Evolutionary conservation across 805 yeast genomes (phyloP).

Genomic region (Candida corydali): DNA sequence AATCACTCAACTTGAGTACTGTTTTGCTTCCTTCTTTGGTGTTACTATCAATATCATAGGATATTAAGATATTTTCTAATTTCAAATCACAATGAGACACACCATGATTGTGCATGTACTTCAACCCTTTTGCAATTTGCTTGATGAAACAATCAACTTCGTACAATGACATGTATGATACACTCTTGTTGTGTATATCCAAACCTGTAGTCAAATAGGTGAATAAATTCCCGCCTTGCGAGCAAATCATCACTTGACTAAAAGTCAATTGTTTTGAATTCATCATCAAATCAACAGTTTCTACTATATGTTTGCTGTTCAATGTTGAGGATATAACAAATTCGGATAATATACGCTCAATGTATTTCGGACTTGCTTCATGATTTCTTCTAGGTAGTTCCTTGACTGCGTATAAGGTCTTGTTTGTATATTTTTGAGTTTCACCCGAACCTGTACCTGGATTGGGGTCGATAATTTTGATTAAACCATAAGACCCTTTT

Average conservation of each 20-base stretch:
- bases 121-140: slow-evolving; percentile 76
- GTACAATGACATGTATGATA: slow-evolving; percentile 20
- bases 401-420: slow-evolving; percentile 27
- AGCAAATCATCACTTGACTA: slow-evolving; percentile 37
- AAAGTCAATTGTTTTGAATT: slow-evolving; percentile 18
- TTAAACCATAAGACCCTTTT: slow-evolving; percentile 35
- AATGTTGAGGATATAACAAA: slow-evolving; percentile 81
- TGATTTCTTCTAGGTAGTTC: slow-evolving; percentile 22
- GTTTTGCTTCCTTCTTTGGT: slow-evolving; percentile 11
- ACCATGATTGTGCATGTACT: slow-evolving; percentile 85
- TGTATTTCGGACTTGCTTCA: slow-evolving; percentile 41
- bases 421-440: background rate
- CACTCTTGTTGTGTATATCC: slow-evolving; percentile 7
- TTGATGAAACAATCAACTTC: slow-evolving; percentile 91
- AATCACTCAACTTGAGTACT: slow-evolving; percentile 52
- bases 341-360: slow-evolving; percentile 79
- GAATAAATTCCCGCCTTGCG: slow-evolving; percentile 34
- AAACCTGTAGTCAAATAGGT: slow-evolving; percentile 22
- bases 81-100: slow-evolving; percentile 92
- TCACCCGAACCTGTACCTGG: slow-evolving; percentile 1
- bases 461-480: slow-evolving; percentile 27
- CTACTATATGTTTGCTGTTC: slow-evolving; percentile 71
- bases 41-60: slow-evolving; percentile 5
- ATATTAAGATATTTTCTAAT: slow-evolving; percentile 75
- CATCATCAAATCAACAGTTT: slow-evolving; percentile 71